Evolutionary conservation across 2,329 filamentous ascomycete genomes (phyloP).

Genomic region (Claviceps fusiformis): DNA sequence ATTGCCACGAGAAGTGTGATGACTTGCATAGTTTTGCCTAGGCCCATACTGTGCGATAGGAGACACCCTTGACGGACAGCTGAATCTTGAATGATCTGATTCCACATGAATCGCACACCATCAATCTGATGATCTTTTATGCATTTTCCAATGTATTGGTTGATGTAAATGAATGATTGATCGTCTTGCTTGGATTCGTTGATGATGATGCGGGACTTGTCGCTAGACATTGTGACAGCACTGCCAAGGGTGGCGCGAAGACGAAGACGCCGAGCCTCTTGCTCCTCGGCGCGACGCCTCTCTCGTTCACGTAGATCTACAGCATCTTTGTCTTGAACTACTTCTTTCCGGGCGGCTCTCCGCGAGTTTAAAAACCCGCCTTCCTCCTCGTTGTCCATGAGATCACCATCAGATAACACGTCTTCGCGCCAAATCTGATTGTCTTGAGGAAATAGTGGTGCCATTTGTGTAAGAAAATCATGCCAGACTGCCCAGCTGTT

Average conservation of each 20-base stretch:
- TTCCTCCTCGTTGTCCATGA: slow-evolving; percentile 7
- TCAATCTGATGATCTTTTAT: slow-evolving; percentile 73
- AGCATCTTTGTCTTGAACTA: slow-evolving; percentile 24
- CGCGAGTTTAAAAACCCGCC: slow-evolving; percentile 7
- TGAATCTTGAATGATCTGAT: slow-evolving; percentile 54
- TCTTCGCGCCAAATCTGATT: slow-evolving; percentile 19
- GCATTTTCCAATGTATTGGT: slow-evolving; percentile 44
- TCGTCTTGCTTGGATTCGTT: slow-evolving; percentile 51
- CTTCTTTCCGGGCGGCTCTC: slow-evolving; percentile 15
- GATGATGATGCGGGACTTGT: slow-evolving; percentile 43
- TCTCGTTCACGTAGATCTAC: slow-evolving; percentile 43
- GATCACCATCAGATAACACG: slow-evolving; percentile 9
- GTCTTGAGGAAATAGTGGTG: slow-evolving; percentile 17
- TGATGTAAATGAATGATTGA: slow-evolving; percentile 49
- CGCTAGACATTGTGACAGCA: slow-evolving; percentile 27
- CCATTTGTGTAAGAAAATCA: slow-evolving; percentile 14
- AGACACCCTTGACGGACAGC: slow-evolving; percentile 58
- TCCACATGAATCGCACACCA: slow-evolving; percentile 81
- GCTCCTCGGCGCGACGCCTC: slow-evolving; percentile 35
- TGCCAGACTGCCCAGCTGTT: slow-evolving; percentile 14
- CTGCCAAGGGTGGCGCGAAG: slow-evolving; percentile 32
- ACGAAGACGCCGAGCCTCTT: slow-evolving; percentile 36
- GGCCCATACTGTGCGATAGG: slow-evolving; percentile 78
- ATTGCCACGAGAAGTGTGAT: slow-evolving; percentile 72
- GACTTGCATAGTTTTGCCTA: slow-evolving; percentile 87